Percentiles rank a stretch among this genome's conserved stretches.
phyloP scores from a whole-genome alignment of 352 stramenopile genomes.

The Phytophthora cactorum region DNA sequence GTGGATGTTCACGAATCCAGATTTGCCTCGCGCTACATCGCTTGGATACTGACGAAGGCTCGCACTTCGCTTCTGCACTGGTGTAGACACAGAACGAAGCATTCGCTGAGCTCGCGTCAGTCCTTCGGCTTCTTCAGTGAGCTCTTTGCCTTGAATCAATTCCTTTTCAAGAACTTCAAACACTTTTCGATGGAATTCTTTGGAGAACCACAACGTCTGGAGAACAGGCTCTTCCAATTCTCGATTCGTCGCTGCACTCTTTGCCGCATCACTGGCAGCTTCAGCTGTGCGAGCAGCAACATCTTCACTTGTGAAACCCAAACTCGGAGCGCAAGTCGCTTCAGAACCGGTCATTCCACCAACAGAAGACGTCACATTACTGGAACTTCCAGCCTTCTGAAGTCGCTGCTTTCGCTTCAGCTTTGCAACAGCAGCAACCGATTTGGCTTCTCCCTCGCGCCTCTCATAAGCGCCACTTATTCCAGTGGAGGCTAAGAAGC shows the following conservation, averaged over 20 bases:
- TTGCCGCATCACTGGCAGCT: conserved; percentile 81
- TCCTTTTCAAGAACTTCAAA: conserved; percentile 89
- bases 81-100: conserved; percentile 83
- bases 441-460: conserved; percentile 75
- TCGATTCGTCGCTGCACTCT: conserved; percentile 73
- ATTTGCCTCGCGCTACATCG: conserved; percentile 46
- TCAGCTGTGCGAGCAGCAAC: conserved; percentile 60
- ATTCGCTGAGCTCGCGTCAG: conserved; percentile 83
- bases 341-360: conserved; percentile 3
- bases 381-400: conserved; percentile 40
- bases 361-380: conserved; percentile 18
- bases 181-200: conserved; percentile 87
- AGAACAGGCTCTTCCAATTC: conserved; percentile 76
- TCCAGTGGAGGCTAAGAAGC: conserved; percentile 73
- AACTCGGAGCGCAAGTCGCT: conserved; percentile 22
- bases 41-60: conserved; percentile 55
- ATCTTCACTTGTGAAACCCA: conserved; percentile 66
- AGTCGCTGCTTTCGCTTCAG: conserved; percentile 72
- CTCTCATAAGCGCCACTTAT: conserved; percentile 77
- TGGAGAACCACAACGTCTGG: conserved; percentile 89
- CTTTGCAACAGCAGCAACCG: conserved; percentile 70
- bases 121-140: conserved; percentile 77
- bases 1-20: conserved; percentile 44
- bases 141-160: conserved; percentile 65
- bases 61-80: conserved; percentile 62